Conservation (phyloP, 495 filamentous ascomycete species). For the Glarea lozoyensis region DNA sequence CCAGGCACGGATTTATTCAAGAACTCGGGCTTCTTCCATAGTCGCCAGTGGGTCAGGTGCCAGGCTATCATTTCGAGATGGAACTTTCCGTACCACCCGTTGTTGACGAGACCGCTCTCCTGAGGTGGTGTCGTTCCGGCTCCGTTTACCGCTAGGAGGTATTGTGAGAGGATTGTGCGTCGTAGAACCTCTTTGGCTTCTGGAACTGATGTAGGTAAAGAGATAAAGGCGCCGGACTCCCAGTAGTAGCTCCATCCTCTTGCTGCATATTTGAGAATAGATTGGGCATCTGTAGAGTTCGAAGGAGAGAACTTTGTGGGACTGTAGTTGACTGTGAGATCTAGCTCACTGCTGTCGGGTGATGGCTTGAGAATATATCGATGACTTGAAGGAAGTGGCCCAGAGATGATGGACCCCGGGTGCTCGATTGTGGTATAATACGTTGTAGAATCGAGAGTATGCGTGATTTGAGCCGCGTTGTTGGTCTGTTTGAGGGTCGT, state of each 20-base stretch:
- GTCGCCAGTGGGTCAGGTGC: constrained; percentile 42
- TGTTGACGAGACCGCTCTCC: constrained; percentile 41
- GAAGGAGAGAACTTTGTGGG: neutral
- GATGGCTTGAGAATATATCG: constrained; percentile 31
- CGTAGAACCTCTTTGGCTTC: constrained; percentile 38
- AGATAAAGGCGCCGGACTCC: constrained; percentile 36
- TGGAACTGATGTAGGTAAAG: constrained; percentile 29
- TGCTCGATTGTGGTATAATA: constrained; percentile 34
- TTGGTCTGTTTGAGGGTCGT: constrained; percentile 24
- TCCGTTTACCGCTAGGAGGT: constrained; percentile 38
- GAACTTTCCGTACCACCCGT: constrained; percentile 47
- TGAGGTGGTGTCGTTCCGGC: constrained; percentile 28
- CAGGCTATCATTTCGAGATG: constrained; percentile 48
- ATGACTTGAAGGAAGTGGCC: constrained; percentile 28
- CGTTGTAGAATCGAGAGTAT: constrained; percentile 33
- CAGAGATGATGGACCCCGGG: constrained; percentile 28
- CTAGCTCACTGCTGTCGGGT: neutral
- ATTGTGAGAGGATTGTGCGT: constrained; percentile 39
- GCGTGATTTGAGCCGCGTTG: constrained; percentile 31
- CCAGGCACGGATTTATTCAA: constrained; percentile 34
- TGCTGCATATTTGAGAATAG: constrained; percentile 29
- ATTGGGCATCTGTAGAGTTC: constrained; percentile 12
- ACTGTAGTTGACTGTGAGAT: constrained; percentile 9
- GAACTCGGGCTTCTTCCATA: constrained; percentile 40
- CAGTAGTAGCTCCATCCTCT: constrained; percentile 36